These are phyloP conservation scores for Fusarium vanettenii DNA, from an alignment of 2,329 filamentous ascomycete genomes.

Conservation along the genomic window DNA sequence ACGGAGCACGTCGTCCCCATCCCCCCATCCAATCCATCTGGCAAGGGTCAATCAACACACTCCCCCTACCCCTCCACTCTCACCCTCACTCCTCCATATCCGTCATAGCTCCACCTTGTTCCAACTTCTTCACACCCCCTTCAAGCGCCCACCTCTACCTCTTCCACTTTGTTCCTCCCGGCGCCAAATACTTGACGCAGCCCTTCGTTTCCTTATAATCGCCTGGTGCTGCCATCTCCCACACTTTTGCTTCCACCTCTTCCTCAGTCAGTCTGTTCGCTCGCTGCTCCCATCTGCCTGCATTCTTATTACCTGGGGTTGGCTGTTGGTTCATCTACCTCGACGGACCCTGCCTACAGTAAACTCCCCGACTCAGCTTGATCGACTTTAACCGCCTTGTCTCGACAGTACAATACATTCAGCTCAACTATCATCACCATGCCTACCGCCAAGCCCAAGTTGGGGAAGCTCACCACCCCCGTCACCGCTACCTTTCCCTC, in stretches of 20 bases:
- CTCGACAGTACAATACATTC: slow-evolving; percentile 6
- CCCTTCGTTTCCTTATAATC: slow-evolving; percentile 43
- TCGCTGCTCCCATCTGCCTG: slow-evolving; percentile 41
- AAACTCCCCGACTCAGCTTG: slow-evolving; percentile 25
- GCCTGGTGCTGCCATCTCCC: slow-evolving; percentile 40
- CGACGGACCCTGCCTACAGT: slow-evolving; percentile 18
- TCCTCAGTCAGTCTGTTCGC: slow-evolving; percentile 44
- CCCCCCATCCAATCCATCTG: slow-evolving; percentile 23
- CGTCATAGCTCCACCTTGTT: slow-evolving; percentile 38
- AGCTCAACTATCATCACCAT: slow-evolving; percentile 52
- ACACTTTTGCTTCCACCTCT: slow-evolving; percentile 31
- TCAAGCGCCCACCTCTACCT: slow-evolving; percentile 44
- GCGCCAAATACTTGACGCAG: slow-evolving; percentile 45
- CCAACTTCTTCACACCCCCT: slow-evolving; percentile 41
- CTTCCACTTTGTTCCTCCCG: slow-evolving; percentile 37
- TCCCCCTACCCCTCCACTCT: slow-evolving; percentile 36
- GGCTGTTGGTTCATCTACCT: slow-evolving; percentile 37
- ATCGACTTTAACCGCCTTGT: slow-evolving; percentile 14
- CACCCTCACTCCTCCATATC: slow-evolving; percentile 10
- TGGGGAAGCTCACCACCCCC: slow-evolving; percentile 71
- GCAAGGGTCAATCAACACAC: slow-evolving; percentile 27
- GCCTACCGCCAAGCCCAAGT: slow-evolving; percentile 68
- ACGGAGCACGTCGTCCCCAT: not conserved
- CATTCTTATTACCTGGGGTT: slow-evolving; percentile 34
- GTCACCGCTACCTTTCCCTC: slow-evolving; percentile 72